Evolutionary conservation across 148 eudicot genomes (phyloP), one percentile per base, ranked within the genome.

Genomic region (Suaeda aralocaspica): DNA sequence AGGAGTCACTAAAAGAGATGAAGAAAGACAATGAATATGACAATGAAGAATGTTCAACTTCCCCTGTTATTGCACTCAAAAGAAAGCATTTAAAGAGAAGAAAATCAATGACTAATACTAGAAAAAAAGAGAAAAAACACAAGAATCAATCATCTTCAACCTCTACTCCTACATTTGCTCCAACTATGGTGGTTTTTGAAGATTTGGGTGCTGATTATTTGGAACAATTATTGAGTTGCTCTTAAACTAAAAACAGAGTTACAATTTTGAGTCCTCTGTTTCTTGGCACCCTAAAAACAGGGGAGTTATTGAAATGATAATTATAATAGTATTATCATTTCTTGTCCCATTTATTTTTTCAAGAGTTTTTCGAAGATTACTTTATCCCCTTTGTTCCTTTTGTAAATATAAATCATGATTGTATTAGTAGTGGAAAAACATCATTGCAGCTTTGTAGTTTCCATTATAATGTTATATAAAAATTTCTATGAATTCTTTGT

Each of bases 191-290:
- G n/a, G 82, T 82, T 9, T 77, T 87, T n/a, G 86, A 87, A 75
- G 91, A 87, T 66, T 82, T 87, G 74, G 91, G 91, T 12, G 82
- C 76, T 62, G 91, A 87, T 42, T 87, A 78, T 71, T 73, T 87
- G 52, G 91, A 87, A 30, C 79, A 81, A 21, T 68, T 87, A 13
- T 66, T 87, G 33, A 55, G 77, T 59, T 70, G 59, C 50, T 82
- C 73, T 25, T 69, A 28, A 24, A 53, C 44, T 21, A 69, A 31
- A 59, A 66, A 42, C 34, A 67, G 45, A 50, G 48, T 22, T 51
- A 31, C 59, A 18, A 22, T 72, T 63, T 49, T 58, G 39, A 11
- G 14, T 64, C 41, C 76, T 72, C 76, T 72, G 69, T 64, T 72
- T 64, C 4, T 41, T 33, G 10, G 2, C 7, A 8, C 33, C 11